Evolutionary conservation across 2,329 filamentous ascomycete species (phyloP), one percentile per base, ranked within the genome.

Genomic region (Polychaeton citri): DNA sequence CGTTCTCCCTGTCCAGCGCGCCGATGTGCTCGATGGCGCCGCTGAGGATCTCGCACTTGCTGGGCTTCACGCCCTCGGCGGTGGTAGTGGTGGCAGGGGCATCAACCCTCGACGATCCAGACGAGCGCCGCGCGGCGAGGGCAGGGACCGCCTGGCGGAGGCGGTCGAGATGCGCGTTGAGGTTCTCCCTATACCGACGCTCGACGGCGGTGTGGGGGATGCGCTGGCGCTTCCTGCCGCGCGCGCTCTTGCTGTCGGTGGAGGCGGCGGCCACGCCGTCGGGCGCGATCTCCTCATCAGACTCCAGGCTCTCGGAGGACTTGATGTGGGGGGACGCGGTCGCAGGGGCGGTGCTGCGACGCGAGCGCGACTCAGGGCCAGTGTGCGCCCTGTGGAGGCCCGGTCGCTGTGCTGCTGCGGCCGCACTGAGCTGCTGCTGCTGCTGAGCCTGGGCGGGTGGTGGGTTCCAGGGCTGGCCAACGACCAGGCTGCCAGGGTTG

Each of bases 181-280:
- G 46, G 30, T 57, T 58, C 39, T 59, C 55, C 7, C 55, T 44
- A 42, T 59, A 59, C 31, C 55, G 47, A 20, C 54, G 48, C 39
- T 57, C 54, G 18, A 47, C 42, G 3, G 55, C 53, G 4, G 55
- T 57, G 36, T 59, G 55, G 5, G 54, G 54, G 32, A 58, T 55
- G 33, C 54, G 54, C 35, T 54, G 50, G 4, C 53, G 53, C 34
- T 52, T 53, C 19, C 52, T 38, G 40, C 47, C 50, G 32, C 53
- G 45, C 4, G 24, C 7, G 24, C 24, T 15, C 3, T 10, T 12
- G 15, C 12, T 15, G 24, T 12, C 15, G 24, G 24, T 7, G 24
- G 24, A 5, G 15, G 24, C 24, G 7, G 12, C 24, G 7, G 24
- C 7, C 12, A 28, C 24, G 12, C 24, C 24, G 7, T 28, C 24